phyloP scores from a whole-genome alignment of 306 rosid genomes.

The Oemleria cerasiformis region DNA sequence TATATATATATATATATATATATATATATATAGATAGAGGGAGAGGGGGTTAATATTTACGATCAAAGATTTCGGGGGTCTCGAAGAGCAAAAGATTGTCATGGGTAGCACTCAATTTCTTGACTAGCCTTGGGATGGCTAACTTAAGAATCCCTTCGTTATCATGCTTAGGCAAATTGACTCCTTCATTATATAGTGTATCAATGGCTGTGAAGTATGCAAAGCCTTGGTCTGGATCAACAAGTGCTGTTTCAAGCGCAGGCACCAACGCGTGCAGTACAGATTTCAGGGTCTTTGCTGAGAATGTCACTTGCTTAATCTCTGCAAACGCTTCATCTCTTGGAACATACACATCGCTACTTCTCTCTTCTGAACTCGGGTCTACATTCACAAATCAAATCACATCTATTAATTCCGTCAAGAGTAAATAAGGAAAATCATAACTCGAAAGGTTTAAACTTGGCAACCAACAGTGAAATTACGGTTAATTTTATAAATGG shows the following conservation, averaged over 20 bases:
- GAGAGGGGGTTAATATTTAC: constrained; percentile 7
- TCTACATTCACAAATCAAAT: constrained; percentile 16
- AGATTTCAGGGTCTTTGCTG: constrained; percentile 15
- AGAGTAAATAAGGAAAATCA: background rate
- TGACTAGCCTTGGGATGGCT: constrained; percentile 35
- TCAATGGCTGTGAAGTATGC: constrained; percentile 41
- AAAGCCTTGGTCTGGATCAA: constrained; percentile 30
- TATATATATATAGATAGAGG: background rate
- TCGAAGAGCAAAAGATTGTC: constrained; percentile 35
- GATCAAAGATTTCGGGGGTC: constrained; percentile 34
- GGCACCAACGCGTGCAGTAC: constrained; percentile 35
- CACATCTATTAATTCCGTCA: too few relatives aligned
- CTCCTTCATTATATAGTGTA: constrained; percentile 33
- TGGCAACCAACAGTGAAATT: too few relatives aligned
- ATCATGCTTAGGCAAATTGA: constrained; percentile 25
- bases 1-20: background rate
- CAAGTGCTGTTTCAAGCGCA: constrained; percentile 11
- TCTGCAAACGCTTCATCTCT: constrained; percentile 47
- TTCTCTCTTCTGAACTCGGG: constrained; percentile 37
- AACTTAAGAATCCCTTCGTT: constrained; percentile 9
- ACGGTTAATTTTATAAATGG: too few relatives aligned
- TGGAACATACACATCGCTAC: constrained; percentile 29
- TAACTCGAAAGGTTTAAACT: too few relatives aligned
- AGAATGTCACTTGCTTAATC: constrained; percentile 27
- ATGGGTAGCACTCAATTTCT: constrained; percentile 11